Conservation (phyloP, 1,139 yeast species). For the Hansenula sp. region DNA sequence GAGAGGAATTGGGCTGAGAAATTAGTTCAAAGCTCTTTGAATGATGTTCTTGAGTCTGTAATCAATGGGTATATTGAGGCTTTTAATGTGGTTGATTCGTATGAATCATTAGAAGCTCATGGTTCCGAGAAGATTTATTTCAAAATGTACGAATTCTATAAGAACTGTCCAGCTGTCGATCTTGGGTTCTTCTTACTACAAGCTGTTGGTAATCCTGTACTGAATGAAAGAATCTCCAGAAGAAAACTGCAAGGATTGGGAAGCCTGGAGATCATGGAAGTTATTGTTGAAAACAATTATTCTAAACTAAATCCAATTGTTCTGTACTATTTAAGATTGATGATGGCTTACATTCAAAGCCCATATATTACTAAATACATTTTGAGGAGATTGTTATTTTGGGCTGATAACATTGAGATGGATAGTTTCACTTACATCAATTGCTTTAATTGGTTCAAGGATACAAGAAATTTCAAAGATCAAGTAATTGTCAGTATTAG, state of each 20-base stretch:
- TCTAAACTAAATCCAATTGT: background rate
- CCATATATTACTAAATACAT: conserved; percentile 5
- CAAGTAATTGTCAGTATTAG: background rate
- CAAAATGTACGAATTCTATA: conserved; percentile 4
- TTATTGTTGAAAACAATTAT: background rate
- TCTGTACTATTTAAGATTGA: background rate
- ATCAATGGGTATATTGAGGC: conserved; percentile 3
- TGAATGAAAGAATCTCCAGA: background rate
- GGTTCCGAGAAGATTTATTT: background rate
- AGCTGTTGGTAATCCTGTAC: background rate
- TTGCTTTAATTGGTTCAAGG: background rate
- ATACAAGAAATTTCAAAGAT: background rate
- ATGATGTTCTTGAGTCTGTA: background rate
- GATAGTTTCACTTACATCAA: background rate
- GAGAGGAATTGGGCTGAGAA: background rate
- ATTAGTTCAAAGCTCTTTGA: background rate
- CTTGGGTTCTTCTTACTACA: conserved; percentile 3
- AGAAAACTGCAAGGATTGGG: background rate
- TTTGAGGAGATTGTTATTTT: conserved; percentile 7
- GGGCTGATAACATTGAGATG: conserved; percentile 3
- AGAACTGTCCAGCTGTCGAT: conserved; percentile 2
- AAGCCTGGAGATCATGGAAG: background rate
- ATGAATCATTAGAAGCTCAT: background rate
- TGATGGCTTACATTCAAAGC: conserved; percentile 4
- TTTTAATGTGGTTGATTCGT: background rate